phyloP scores from a whole-genome alignment of 352 stramenopile genomes.

The Nothophytophthora sp. region DNA sequence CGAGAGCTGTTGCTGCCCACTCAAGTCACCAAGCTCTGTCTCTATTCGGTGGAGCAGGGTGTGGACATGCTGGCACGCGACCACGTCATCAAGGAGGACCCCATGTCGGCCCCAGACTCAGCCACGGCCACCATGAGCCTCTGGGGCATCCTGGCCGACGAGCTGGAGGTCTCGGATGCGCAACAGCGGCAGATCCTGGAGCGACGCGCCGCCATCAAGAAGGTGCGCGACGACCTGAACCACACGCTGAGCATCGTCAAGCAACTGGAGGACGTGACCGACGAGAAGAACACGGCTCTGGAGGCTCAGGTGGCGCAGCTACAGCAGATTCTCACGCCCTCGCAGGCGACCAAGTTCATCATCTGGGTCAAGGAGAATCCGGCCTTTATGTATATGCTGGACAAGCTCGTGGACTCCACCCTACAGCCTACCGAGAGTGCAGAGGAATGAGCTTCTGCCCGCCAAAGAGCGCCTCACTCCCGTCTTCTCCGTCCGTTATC shows the following conservation, averaged over 20 bases:
- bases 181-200: constrained; percentile 95
- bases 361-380: constrained; percentile 96
- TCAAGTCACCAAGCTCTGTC: constrained; percentile 94
- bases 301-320: constrained; percentile 95
- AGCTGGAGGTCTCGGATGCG: constrained; percentile 89
- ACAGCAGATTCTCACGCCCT: constrained; percentile 93
- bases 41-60: constrained; percentile 91
- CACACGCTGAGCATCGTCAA: constrained; percentile 84
- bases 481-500: constrained; percentile 4
- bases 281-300: constrained; percentile 92
- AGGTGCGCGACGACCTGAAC: constrained; percentile 91
- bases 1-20: constrained; percentile 93
- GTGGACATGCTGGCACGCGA: constrained; percentile 91
- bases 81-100: constrained; percentile 85
- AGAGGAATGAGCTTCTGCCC: constrained; percentile 19
- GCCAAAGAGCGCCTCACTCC: not conserved
- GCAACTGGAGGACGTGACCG: constrained; percentile 88
- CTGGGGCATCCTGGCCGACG: constrained; percentile 89
- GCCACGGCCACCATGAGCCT: constrained; percentile 91
- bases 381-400: constrained; percentile 96
- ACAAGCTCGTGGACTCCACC: constrained; percentile 91
- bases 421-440: constrained; percentile 27
- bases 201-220: constrained; percentile 73
- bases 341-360: constrained; percentile 95
- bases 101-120: too few relatives aligned